phyloP scores from a whole-genome alignment of 768 basidiomycete genomes.

The Tephrocybe rancida region DNA sequence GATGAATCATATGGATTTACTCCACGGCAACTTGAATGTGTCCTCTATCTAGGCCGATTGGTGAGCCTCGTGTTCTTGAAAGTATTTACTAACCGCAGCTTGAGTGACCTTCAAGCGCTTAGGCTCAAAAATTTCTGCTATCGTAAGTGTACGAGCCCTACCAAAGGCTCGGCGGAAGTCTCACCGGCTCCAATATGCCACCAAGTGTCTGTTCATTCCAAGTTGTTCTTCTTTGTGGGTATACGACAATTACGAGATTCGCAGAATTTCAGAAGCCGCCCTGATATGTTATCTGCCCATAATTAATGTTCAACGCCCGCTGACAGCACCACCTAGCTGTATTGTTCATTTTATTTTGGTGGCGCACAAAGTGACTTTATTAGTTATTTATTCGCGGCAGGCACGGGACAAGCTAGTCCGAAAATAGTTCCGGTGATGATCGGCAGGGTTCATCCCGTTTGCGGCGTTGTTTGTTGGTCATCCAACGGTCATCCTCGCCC shows the following conservation, averaged over 20 bases:
- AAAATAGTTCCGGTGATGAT: slow-evolving; percentile 10
- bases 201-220: not conserved
- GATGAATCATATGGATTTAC: no score
- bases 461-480: not conserved
- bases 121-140: no score
- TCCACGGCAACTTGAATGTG: no score
- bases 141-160: no score
- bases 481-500: not conserved
- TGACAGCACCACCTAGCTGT: not conserved
- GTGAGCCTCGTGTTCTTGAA: no score
- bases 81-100: no score
- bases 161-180: not conserved
- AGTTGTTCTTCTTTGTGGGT: not conserved
- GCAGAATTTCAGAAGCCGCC: not conserved
- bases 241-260: not conserved
- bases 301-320: not conserved
- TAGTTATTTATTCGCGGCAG: not conserved
- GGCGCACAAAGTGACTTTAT: slow-evolving; percentile 10
- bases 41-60: no score
- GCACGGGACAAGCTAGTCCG: not conserved
- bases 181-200: not conserved
- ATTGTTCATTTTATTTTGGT: slow-evolving; percentile 4
- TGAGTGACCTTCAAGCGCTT: no score
- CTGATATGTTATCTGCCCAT: not conserved
- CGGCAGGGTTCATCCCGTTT: not conserved